Conservation (phyloP, 176 grass and related monocot genomes). For the Themeda triandra region DNA sequence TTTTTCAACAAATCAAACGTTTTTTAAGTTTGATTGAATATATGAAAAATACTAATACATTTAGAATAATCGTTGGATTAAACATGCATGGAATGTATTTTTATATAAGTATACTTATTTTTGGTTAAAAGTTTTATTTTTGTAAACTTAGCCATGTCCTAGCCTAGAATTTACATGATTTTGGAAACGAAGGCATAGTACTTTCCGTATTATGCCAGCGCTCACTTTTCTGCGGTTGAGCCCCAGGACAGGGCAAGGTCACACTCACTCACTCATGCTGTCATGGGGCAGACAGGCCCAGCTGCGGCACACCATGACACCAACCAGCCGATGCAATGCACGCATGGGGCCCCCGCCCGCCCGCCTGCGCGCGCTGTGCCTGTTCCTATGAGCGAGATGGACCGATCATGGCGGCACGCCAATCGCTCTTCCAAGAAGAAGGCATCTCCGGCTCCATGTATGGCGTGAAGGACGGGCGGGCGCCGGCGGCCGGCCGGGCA, state of each 20-base stretch:
- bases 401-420: not conserved
- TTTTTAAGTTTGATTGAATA: too few relatives aligned
- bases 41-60: too few relatives aligned
- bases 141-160: not conserved
- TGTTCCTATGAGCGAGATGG: not conserved
- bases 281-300: not conserved
- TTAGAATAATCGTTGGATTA: too few relatives aligned
- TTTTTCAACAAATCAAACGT: too few relatives aligned
- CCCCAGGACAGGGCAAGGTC: not conserved
- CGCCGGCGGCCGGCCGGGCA: not conserved
- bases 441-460: not conserved
- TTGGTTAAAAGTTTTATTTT: not conserved
- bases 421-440: not conserved
- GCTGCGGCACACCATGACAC: constrained; percentile 24
- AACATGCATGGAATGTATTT: too few relatives aligned
- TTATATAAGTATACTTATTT: not conserved
- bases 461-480: not conserved
- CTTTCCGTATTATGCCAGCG: not conserved
- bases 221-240: constrained; percentile 8
- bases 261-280: constrained; percentile 15
- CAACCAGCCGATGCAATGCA: not conserved
- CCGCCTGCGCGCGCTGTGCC: not conserved
- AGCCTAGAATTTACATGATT: not conserved
- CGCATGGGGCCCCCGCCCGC: not conserved
- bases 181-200: not conserved